These are phyloP conservation scores for Limnanthes douglasii DNA, from an alignment of 345 rosid species.

Conservation along the genomic window DNA sequence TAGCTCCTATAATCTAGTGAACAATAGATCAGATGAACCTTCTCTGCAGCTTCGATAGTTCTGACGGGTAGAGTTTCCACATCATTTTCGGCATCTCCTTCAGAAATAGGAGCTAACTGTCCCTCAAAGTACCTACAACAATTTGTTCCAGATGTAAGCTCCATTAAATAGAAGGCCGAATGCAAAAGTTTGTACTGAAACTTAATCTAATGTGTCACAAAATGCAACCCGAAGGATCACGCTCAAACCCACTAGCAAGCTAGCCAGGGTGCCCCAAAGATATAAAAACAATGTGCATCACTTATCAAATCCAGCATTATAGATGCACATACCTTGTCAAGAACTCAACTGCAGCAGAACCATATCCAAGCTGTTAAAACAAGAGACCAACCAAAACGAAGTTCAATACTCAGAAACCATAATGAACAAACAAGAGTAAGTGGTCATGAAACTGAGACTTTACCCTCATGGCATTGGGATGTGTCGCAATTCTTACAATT, in stretches of 20 bases:
- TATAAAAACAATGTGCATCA: too few relatives aligned
- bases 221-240: too few relatives aligned
- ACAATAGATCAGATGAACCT: slow-evolving; percentile 39
- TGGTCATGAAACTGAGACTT: slow-evolving; percentile 4
- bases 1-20: too few relatives aligned
- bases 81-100: slow-evolving; percentile 42
- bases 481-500: slow-evolving; percentile 91
- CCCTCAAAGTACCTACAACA: slow-evolving; percentile 75
- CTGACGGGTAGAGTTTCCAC: slow-evolving; percentile 22
- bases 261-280: too few relatives aligned
- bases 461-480: slow-evolving; percentile 95
- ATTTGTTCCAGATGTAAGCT: too few relatives aligned
- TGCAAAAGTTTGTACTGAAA: too few relatives aligned
- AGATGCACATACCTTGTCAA: slow-evolving; percentile 28
- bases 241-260: too few relatives aligned
- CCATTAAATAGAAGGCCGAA: too few relatives aligned
- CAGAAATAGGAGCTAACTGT: slow-evolving; percentile 61
- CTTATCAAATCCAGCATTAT: too few relatives aligned
- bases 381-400: slow-evolving; percentile 10
- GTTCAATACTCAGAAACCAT: slow-evolving; percentile 8
- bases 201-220: too few relatives aligned
- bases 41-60: slow-evolving; percentile 62
- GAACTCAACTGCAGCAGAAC: slow-evolving; percentile 72
- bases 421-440: not conserved
- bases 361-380: too few relatives aligned